Evolutionary conservation across 495 filamentous ascomycete genomes (phyloP), one percentile per base, ranked within the genome.

Genomic region (Chaetomidium leptoderma): DNA sequence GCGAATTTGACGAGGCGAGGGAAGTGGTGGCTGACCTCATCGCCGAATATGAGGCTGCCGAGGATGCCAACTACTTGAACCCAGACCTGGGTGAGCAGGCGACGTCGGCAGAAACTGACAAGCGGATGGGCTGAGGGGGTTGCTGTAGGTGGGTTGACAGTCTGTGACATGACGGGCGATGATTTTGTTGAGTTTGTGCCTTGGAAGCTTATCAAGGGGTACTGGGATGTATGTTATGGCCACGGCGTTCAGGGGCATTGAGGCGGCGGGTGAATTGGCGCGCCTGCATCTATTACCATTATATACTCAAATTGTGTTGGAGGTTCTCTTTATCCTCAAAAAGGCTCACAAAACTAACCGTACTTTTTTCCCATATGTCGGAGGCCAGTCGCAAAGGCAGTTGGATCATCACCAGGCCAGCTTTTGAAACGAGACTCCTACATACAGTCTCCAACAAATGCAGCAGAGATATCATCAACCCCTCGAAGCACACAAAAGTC

Each of bases 11-110:
- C 70, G 91, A 97, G 71, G 89, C 93, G 23, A 81, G 86, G 58
- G 88, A 89, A 42, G 92, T 96, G 13, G 91, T 96, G 13, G 83
- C 83, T 64, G 91, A 95, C 64, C 75, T 96, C 21, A 89, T 97
- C 57, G 83, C 81, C 21, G 93, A 98, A 76, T 98, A 98, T 68
- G 93, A 97, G 73, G 92, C 91, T 21, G 93, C 93, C 19, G 93
- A 98, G 73, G 81, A 86, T 65, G 83, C 88, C 53, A 83, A 89
- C 64, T 98, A 98, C 72, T 75, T 98, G 27, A 87, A 89, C 60
- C 84, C 83, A 1, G 84, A 83, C 55, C 76, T 76, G 4, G 83
- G 81, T 10, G 74, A 74, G 7, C 69, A 71, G 59, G 65, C 70
- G 9, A 68, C 69, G 8, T 75, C 75, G 35, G 73, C 69, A 11